Base-by-base conservation (phyloP, 257 asterid species). In the Plantago major region DNA sequence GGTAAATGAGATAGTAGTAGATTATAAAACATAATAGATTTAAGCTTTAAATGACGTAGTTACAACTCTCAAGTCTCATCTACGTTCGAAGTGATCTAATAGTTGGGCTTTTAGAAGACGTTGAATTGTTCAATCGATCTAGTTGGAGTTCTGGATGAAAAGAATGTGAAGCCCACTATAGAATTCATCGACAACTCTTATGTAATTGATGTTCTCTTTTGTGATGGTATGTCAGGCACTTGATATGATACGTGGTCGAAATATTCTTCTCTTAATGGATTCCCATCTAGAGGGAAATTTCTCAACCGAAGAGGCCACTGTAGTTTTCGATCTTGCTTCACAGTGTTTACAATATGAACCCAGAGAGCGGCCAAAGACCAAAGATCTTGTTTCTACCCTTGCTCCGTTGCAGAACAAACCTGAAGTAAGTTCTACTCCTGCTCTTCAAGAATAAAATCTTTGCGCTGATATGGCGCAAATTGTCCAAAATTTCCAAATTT, bases 251-350 rank as follows among this genome's bases (percentile, higher is more conserved):
- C 80, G 96, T 45, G 99, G 97, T 52, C 89, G 82, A 75, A 92
- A 89, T 73, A 86, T 89, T 75, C 85, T 82, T 68, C 85, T 89
- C 63, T 66, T 92, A 62, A 92, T 89, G 94, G 99, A 92, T 72
- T 92, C 99, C 47, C 95, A 89, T 76, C 77, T 92, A 71, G 99
- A 92, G 81, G 97, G 97, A 14, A 86, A 89, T 74, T 92, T 84
- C 80, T 84, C 90, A 56, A 76, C 84, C 37, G 99, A 86, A 79
- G 99, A 92, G 83, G 99, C 99, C 42, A 92, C 97, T 0, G 83
- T 72, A 22, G 95, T 92, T 52, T 84, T 92, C 63, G 96, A 87
- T 71, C 95, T 92, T 67, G 95, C 99, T 66, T 92, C 99, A n/a
- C 82, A 76, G 78, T 89, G 99, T 77, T 75, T 92, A 72, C 99